Conservation (phyloP, 2,329 filamentous ascomycete species). For the Hansfordia pulvinata region DNA sequence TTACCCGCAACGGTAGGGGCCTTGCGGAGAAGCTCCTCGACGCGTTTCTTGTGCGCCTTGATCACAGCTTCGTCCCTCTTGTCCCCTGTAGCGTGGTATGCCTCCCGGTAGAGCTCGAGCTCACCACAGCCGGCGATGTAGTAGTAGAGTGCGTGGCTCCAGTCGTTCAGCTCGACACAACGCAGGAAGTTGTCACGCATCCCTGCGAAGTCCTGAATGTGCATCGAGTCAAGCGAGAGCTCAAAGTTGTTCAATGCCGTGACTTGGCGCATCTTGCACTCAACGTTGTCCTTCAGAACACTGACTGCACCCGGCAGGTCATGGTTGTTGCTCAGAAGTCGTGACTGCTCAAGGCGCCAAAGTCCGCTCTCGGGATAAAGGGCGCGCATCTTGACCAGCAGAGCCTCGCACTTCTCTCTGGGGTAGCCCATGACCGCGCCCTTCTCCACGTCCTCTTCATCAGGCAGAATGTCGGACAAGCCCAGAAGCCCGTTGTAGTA, state of each 20-base stretch:
- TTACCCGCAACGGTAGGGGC: slow-evolving; percentile 65
- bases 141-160: slow-evolving; percentile 82
- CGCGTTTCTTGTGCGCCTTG: slow-evolving; percentile 42
- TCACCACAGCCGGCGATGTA: slow-evolving; percentile 73
- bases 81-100: slow-evolving; percentile 23
- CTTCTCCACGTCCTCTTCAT: slow-evolving; percentile 36
- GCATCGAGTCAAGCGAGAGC: slow-evolving; percentile 65
- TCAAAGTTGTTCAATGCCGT: slow-evolving; percentile 79
- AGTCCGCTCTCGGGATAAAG: slow-evolving; percentile 72
- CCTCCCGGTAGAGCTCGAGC: slow-evolving; percentile 66
- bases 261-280: slow-evolving; percentile 75
- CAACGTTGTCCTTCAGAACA: slow-evolving; percentile 43
- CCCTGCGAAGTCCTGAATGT: slow-evolving; percentile 59
- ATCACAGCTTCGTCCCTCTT: slow-evolving; percentile 28
- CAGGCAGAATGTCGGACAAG: slow-evolving; percentile 75
- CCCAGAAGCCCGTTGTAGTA: slow-evolving; percentile 85
- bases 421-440: slow-evolving; percentile 59
- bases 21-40: slow-evolving; percentile 57
- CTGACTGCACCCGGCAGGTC: slow-evolving; percentile 54
- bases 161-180: slow-evolving; percentile 73
- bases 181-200: slow-evolving; percentile 63
- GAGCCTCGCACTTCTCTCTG: slow-evolving; percentile 44
- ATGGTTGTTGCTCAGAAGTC: slow-evolving; percentile 55
- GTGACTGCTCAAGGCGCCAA: slow-evolving; percentile 80
- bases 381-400: slow-evolving; percentile 61